phyloP scores from a whole-genome alignment of 257 asterid species.

The Leptodermis oblonga region DNA sequence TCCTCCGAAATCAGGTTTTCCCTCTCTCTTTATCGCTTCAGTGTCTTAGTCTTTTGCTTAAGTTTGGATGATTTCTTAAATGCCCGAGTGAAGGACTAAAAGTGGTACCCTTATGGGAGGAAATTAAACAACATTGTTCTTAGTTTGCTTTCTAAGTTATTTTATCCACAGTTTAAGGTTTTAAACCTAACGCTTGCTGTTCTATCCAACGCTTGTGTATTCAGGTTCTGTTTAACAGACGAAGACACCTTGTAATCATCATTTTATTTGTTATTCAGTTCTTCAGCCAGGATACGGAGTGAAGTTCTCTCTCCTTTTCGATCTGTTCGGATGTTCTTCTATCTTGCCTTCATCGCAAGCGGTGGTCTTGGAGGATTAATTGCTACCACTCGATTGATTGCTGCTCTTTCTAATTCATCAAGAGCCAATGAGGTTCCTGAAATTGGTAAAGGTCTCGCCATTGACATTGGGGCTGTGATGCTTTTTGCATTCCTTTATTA shows the following conservation, averaged over 20 bases:
- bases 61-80: background rate
- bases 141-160: background rate
- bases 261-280: conserved; percentile 49
- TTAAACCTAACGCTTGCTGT: conserved; percentile 4
- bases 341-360: conserved; percentile 76
- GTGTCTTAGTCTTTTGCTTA: background rate
- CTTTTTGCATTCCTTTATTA: conserved; percentile 75
- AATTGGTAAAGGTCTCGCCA: conserved; percentile 63
- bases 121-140: background rate
- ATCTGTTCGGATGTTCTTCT: conserved; percentile 89
- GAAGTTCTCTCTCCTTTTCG: conserved; percentile 95
- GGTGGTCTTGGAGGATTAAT: conserved; percentile 81
- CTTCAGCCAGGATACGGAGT: conserved; percentile 79
- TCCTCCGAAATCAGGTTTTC: conserved; percentile 29
- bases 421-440: conserved; percentile 62
- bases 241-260: conserved; percentile 24
- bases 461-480: conserved; percentile 73
- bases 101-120: background rate
- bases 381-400: conserved; percentile 57
- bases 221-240: conserved; percentile 21
- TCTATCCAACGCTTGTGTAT: conserved; percentile 7
- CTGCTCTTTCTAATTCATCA: conserved; percentile 68
- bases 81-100: background rate
- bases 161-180: background rate
- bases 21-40: background rate